Evolutionary conservation across 805 yeast genomes (phyloP), one percentile per base, ranked within the genome.

Genomic region (Millerago galiae): DNA sequence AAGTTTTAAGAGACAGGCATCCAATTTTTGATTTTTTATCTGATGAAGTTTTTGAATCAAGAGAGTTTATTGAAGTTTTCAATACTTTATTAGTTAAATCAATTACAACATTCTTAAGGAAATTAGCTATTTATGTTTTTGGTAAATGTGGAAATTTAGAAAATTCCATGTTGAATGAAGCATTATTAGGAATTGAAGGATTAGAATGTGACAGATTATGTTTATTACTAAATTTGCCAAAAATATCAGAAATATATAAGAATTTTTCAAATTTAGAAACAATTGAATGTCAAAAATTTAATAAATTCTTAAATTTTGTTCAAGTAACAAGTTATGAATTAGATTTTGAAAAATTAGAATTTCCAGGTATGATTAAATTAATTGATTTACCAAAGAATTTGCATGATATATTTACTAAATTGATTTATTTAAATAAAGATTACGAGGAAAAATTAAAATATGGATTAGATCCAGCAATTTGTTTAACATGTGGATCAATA

Each of bases 401-500:
- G 46, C 90, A 83, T 55, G 68, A 66, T 31, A 79, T 88, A 48
- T 86, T 83, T 63, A 80, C 86, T 4, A 67, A 74, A 30, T 67
- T 74, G 42, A 68, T 76, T 43, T 74, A 76, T 48, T 68, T 65
- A 53, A 69, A 68, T 21, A 62, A 64, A 36, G 66, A 64, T 17
- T 58, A 63, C 34, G 65, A 66, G 12, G 17, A 63, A 58, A 52
- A 70, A 67, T 26, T 71, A 14, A 67, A 35, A 9, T 28, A 33
- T 13, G 40, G 72, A 0, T 47, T 63, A 4, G 95, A 90, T 49
- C 93, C 95, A 0, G 96, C 95, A 0, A 67, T 91, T 9, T 91
- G 99, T 55, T 63, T 91, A 42, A 82, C 81, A 47, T 93, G 99
- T 63, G 93, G 89, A 1, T 63, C 66, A 10, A 69, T 80, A 8